Evolutionary conservation across 148 eudicot species (phyloP).

Genomic region (Fallopia convolvulus): DNA sequence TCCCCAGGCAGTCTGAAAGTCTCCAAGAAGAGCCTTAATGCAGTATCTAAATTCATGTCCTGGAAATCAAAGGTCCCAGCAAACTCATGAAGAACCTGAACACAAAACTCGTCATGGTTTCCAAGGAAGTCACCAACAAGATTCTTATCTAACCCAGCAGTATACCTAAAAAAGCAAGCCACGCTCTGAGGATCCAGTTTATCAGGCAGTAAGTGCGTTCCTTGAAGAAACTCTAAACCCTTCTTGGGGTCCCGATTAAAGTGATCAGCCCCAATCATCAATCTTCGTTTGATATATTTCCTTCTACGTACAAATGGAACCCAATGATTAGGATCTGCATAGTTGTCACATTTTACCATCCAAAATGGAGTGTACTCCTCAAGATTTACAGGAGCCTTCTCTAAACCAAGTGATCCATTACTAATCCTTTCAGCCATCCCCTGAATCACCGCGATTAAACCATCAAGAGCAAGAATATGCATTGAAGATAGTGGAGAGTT

Average conservation of each 20-base stretch:
- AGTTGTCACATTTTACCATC: slow-evolving; percentile 64
- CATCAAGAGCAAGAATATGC: slow-evolving; percentile 91
- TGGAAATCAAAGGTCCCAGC: slow-evolving; percentile 63
- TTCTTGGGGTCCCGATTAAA: slow-evolving; percentile 89
- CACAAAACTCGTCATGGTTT: slow-evolving; percentile 86
- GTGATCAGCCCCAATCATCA: slow-evolving; percentile 92
- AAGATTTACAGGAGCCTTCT: slow-evolving; percentile 44
- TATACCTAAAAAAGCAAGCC: slow-evolving; percentile 88
- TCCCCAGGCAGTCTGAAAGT: slow-evolving; percentile 72
- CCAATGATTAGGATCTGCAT: slow-evolving; percentile 69
- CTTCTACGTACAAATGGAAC: slow-evolving; percentile 80
- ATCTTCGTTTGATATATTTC: slow-evolving; percentile 73
- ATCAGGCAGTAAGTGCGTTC: slow-evolving; percentile 70
- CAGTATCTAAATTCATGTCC: slow-evolving; percentile 57
- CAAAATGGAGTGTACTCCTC: slow-evolving; percentile 81
- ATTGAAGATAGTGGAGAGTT: slow-evolving; percentile 76
- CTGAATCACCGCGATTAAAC: slow-evolving; percentile 78
- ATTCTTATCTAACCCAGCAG: slow-evolving; percentile 88
- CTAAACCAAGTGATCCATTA: slow-evolving; percentile 48
- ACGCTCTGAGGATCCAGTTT: slow-evolving; percentile 84
- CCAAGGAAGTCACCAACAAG: slow-evolving; percentile 90
- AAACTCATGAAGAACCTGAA: slow-evolving; percentile 92
- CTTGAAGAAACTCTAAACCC: slow-evolving; percentile 89
- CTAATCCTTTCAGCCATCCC: slow-evolving; percentile 90
- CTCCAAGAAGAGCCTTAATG: slow-evolving; percentile 53